Conservation (phyloP, 2,329 filamentous ascomycete species). For the Microcyclospora tardicrescens region DNA sequence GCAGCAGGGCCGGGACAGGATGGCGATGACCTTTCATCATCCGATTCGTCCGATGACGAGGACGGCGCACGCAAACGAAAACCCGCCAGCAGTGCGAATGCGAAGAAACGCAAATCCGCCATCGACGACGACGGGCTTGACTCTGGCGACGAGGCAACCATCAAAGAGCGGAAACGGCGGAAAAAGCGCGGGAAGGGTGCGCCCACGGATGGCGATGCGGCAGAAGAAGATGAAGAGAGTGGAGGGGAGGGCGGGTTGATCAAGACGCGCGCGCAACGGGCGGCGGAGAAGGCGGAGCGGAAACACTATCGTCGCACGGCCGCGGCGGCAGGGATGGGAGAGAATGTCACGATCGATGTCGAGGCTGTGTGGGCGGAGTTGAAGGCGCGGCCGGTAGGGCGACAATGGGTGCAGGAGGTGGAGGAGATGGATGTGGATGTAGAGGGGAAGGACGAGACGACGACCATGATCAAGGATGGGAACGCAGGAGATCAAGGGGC, state of each 20-base stretch:
- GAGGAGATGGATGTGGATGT: constrained; percentile 11
- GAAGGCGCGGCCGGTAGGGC: constrained; percentile 26
- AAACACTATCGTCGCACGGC: constrained; percentile 32
- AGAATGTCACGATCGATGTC: constrained; percentile 41
- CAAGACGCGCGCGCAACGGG: constrained; percentile 41
- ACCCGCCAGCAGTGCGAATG: constrained; percentile 20
- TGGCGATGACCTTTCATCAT: constrained; percentile 18
- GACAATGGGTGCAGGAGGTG: constrained; percentile 5
- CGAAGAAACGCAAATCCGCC: constrained; percentile 26
- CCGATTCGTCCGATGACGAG: constrained; percentile 25
- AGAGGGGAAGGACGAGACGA: constrained; percentile 15
- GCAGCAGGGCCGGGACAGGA: constrained; percentile 10
- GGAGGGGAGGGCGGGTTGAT: constrained; percentile 39
- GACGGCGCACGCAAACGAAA: constrained; percentile 11
- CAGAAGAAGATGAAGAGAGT: constrained; percentile 25
- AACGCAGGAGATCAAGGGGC: no score
- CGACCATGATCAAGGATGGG: constrained; percentile 23
- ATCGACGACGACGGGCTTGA: constrained; percentile 32
- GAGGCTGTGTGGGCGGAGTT: constrained; percentile 42
- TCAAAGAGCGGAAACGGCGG: constrained; percentile 34
- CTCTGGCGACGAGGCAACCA: constrained; percentile 45
- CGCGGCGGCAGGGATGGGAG: constrained; percentile 25
- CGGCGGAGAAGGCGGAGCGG: constrained; percentile 35
- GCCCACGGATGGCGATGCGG: constrained; percentile 9
- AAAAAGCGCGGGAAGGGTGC: constrained; percentile 22